These are phyloP conservation scores for Pichia exigua DNA, from an alignment of 805 yeast genomes.

Conservation along the genomic window DNA sequence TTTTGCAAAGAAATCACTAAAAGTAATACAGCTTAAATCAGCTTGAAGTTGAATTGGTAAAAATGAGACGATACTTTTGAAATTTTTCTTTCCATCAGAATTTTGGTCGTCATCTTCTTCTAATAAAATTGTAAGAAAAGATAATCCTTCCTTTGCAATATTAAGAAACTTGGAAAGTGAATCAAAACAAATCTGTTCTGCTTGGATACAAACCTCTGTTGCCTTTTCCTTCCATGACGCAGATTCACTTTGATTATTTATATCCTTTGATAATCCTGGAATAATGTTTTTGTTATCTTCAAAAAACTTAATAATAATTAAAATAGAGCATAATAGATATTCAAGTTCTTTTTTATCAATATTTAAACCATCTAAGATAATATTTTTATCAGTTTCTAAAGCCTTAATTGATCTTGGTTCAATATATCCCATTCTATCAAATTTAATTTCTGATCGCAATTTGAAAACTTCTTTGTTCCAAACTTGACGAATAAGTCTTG, in stretches of 20 bases:
- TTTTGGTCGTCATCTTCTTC: conserved; percentile 45
- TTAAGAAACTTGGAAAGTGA: conserved; percentile 67
- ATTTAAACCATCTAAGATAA: conserved; percentile 38
- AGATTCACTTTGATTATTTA: conserved; percentile 44
- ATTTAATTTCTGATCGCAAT: conserved; percentile 26
- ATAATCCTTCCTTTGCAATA: conserved; percentile 81
- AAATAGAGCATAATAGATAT: conserved; percentile 61
- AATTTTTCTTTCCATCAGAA: conserved; percentile 21
- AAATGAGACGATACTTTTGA: conserved; percentile 62
- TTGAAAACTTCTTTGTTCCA: conserved; percentile 72
- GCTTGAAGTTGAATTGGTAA: conserved; percentile 61
- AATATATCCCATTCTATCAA: conserved; percentile 30
- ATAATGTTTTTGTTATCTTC: conserved; percentile 54
- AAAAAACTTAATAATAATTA: conserved; percentile 63
- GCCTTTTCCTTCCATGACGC: conserved; percentile 34
- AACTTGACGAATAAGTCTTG: conserved; percentile 68
- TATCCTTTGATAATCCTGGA: conserved; percentile 50
- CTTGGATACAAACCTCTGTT: conserved; percentile 66
- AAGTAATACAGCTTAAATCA: conserved; percentile 57
- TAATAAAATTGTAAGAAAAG: conserved; percentile 73
- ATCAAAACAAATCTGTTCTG: conserved; percentile 83
- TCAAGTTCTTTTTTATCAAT: conserved; percentile 49
- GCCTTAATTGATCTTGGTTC: conserved; percentile 34
- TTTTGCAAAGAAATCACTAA: conserved; percentile 73
- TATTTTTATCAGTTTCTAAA: conserved; percentile 26